These are phyloP conservation scores for Cunninghamia lanceolata DNA, from an alignment of 75 land plant genomes.

Conservation along the genomic window DNA sequence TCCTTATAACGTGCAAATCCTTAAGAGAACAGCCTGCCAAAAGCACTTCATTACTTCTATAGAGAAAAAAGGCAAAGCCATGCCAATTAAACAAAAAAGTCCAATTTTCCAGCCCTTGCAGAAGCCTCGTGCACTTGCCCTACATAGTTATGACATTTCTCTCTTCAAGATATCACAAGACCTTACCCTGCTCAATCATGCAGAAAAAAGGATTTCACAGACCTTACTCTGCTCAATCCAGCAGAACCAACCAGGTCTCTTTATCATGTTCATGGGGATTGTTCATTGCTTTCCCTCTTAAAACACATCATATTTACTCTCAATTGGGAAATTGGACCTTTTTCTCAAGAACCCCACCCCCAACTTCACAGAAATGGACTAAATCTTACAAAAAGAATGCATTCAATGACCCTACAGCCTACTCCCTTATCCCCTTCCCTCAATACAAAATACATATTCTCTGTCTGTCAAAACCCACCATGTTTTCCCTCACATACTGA, in stretches of 20 bases:
- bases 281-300: background rate
- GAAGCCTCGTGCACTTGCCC: background rate
- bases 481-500: background rate
- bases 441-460: constrained; percentile 3
- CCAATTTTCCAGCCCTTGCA: background rate
- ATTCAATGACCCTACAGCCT: background rate
- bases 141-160: background rate
- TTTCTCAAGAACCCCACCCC: background rate
- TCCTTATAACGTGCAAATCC: background rate
- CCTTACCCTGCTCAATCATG: background rate
- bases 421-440: background rate
- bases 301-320: background rate
- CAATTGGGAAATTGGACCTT: constrained; percentile 12
- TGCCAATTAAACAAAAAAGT: background rate
- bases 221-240: background rate
- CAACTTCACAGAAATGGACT: constrained; percentile 9
- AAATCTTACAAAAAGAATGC: constrained; percentile 9
- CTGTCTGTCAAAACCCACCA: constrained; percentile 1
- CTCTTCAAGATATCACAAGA: background rate
- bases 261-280: background rate
- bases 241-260: background rate
- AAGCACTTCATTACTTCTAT: background rate
- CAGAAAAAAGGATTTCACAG: background rate
- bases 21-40: background rate
- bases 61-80: background rate